Base-by-base conservation (phyloP, 805 yeast species). In the Saturnispora hagleri region DNA sequence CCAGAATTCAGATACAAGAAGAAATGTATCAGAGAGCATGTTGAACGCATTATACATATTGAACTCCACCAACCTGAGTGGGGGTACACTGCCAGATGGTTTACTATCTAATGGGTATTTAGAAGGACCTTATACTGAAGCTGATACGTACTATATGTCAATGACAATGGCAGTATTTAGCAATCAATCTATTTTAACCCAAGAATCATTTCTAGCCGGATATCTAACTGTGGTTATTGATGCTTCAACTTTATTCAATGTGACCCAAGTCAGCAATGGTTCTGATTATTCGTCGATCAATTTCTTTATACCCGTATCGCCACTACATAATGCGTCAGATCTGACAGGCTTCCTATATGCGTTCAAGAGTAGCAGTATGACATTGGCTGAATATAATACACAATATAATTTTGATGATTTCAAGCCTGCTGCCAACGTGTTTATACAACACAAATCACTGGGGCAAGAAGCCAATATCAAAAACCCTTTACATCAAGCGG, bases 81-180 rank as follows among this genome's bases (percentile, higher is more conserved):
- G 68, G 1, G 64, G 80, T 7, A 31, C 35, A 8, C 17, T 56
- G 0, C 77, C 86, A 9, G 67, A 73, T 15, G 62, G 74, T 2
- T 62, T 79, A 9, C 49, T 73, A 1, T 65, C 67, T 22, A 57
- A 71, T 1, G 66, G 84, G n/a, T 66, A 74, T 51, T 54, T 86
- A 15, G 69, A 82, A 1, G 95, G 95, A 3, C 96, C 97, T 0
- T 70, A 78, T 1, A 49, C 68, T 17, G 79, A 80, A 57, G 65
- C 63, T 38, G 58, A 71, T 1, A 53, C 72, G 1, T 83, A 76
- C 59, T 75, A 80, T 57, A 70, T 87, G 75, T 87, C 96, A 0
- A 69, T 89, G 67, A 85, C 96, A 0, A 58, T 88, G 4, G 93
- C 96, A 0, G 76, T 89, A 3, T 82, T 74, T 59, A 77, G 88